Percentiles rank a stretch among this genome's conserved stretches.
These are phyloP conservation scores for Tolypocladium tropicale DNA, from an alignment of 2,329 filamentous ascomycete species.

Conservation along the genomic window DNA sequence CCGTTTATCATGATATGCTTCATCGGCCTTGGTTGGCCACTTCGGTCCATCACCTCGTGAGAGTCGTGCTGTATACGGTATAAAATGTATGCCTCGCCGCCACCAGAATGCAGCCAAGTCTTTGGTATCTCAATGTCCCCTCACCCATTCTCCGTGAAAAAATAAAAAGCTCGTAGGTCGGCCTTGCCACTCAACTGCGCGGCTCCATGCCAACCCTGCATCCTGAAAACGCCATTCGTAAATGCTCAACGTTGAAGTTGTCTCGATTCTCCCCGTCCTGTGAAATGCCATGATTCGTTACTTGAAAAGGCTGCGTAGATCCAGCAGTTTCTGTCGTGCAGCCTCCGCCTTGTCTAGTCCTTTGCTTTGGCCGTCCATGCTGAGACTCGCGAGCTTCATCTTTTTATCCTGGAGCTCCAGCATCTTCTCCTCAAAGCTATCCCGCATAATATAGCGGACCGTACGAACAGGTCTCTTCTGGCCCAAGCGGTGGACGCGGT, in stretches of 20 bases:
- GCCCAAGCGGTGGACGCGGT: slow-evolving; percentile 83
- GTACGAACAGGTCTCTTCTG: slow-evolving; percentile 86
- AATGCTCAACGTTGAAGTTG: neutral
- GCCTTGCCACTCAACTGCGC: neutral
- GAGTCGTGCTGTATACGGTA: neutral
- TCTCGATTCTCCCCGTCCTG: neutral
- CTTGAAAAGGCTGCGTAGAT: slow-evolving; percentile 49
- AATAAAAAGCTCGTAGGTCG: neutral
- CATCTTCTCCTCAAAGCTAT: slow-evolving; percentile 93
- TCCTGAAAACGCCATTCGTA: slow-evolving; percentile 1
- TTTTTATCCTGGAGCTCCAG: slow-evolving; percentile 84
- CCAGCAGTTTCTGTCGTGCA: slow-evolving; percentile 52
- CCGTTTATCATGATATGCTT: neutral
- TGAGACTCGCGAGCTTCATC: slow-evolving; percentile 78
- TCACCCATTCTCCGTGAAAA: neutral
- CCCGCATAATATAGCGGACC: slow-evolving; percentile 78
- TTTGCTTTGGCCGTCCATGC: slow-evolving; percentile 57
- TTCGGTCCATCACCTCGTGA: neutral
- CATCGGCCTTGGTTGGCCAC: neutral
- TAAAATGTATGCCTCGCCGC: neutral
- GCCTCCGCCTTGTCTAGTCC: slow-evolving; percentile 39
- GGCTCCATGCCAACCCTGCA: neutral
- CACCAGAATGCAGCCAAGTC: neutral
- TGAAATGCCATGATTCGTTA: slow-evolving; percentile 12
- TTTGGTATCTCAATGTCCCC: neutral